Evolutionary conservation across 768 basidiomycete genomes (phyloP), one percentile per base, ranked within the genome.

Genomic region (Mycena maculata): DNA sequence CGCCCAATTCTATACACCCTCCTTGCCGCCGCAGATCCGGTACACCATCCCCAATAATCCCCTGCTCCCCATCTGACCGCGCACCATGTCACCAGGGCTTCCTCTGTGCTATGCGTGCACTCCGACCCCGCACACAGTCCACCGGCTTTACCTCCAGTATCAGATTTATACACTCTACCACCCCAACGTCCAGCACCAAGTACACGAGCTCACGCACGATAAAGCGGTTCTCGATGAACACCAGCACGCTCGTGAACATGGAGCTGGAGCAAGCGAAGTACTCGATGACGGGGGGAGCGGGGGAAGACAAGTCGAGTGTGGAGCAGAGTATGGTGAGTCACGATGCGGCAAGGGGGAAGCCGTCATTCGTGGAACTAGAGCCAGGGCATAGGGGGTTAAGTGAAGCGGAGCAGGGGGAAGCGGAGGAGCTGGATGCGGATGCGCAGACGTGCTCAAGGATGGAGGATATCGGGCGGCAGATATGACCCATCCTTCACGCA

Each of bases 351-450:
- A 39, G 25, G 39, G 39, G 54, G 54, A 39, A 56, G 54, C 41
- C 39, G 54, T 33, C 23, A 30, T 28, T 56, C 18, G 54, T 56
- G 54, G 54, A 56, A 56, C 54, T 28, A n/a, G 54, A 56, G 54
- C 25, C 38, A 56, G 39, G 30, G 53, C 33, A 54, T 20, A 54
- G 53, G 13, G 53, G 53, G 53, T 54, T 22, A 27, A 53, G 50
- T 53, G 25, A 53, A 20, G 50, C 50, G 25, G 53, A 54, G 36
- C 53, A 16, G 53, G 53, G 20, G 33, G 28, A 8, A 20, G 53
- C 33, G 33, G 36, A 54, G 33, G 53, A 54, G 54, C 39, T 56
- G 54, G 38, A 56, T 27, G 38, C 30, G 23, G 54, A 56, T 20
- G 39, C 23, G 39, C 54, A 56, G 54, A 56, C n/a, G 25, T 36